Evolutionary conservation across 2,329 filamentous ascomycete species (phyloP), one percentile per base, ranked within the genome.

Genomic region (Monosporascus sp.): DNA sequence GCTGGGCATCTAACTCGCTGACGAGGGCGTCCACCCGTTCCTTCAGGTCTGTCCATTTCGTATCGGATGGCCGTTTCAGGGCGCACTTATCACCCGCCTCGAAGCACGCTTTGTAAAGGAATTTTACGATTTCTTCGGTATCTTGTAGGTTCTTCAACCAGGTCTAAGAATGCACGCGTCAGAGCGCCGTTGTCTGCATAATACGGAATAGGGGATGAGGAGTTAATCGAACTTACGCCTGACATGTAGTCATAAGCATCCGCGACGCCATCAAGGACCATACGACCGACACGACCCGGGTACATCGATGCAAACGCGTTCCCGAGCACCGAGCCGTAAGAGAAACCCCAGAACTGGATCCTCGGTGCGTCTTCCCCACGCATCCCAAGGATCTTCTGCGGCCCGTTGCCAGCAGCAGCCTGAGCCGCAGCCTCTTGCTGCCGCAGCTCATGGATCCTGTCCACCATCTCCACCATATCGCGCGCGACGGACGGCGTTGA

Each of bases 321-420:
- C 1, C 74, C 74, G 4, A 77, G 63, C 7, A 72, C 64, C 0
- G 72, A 75, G 5, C 74, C 74, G 54, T 81, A 81, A 6, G 75
- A 78, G 50, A 80, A 73, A 0, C 78, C 77, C 67, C 76, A 73
- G 57, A 78, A 81, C 59, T 75, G 74, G 41, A 60, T 57, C 41
- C 61, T 52, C 1, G 58, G 50, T 18, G 36, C 14, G 39, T 39
- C 24, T 49, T 49, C 27, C 49, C 22, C 15, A 22, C 43, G 43
- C 43, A 31, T 6, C 43, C 3, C 43, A 5, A 46, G 20, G 7
- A 22, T 49, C 27, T 48, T 48, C 31, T 47, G 47, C n/a, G 18
- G 24, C 22, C 43, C 15, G n/a, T 9, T n/a, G 6, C 17, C 22
- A 17, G 9, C 15, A 27, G 22, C 22, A 6, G 20, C 8, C 18